Evolutionary conservation across 1,284 basidiomycete genomes (phyloP), one percentile per base, ranked within the genome.

Genomic region (Taiwanofungus camphoratus): DNA sequence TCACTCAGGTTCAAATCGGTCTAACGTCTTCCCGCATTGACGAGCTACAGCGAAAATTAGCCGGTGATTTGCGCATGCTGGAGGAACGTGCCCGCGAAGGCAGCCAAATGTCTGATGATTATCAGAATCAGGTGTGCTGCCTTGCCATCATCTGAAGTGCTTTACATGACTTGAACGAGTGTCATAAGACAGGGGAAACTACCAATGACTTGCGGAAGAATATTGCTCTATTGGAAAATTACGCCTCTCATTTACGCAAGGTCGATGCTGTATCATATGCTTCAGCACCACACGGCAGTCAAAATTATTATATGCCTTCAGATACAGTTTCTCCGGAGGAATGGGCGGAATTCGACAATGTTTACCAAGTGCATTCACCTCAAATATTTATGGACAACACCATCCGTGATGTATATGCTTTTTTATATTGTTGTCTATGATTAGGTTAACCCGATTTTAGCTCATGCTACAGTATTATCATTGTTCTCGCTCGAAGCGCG

Each of bases 381-480:
- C 86, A 83, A 39, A 74, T 96, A 35, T 84, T 84, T 58, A 74
- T 93, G 66, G 87, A 87, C 57, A 87, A 85, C 59, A 71, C 76
- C 13, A 83, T 86, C 12, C 82, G 61, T 43, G 61, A 62, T 43
- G 61, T 62, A 38, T 46, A 49, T 32, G 3, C 11, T 20, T 3
- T 12, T 4, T 29, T 23, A 5, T 20, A 3, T 15, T 18, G 9
- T 12, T 13, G 13, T 6, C 21, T 21, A 18, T 15, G 33, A 8
- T 13, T 22, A 11, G 24, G 13, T 39, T 34, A 15, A 41, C 29
- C 1, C 1, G 4, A 13, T 19, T 12, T 11, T 30, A 93, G 79
- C 79, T 95, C 46, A 71, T 95, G 59, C 78, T 90, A 66, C 87
- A 90, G 61, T 97, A 97, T 65, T 93, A 92, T 61, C 87, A 89